Base-by-base conservation (phyloP, 2,329 filamentous ascomycete genomes). In the Penicillium sp. region DNA sequence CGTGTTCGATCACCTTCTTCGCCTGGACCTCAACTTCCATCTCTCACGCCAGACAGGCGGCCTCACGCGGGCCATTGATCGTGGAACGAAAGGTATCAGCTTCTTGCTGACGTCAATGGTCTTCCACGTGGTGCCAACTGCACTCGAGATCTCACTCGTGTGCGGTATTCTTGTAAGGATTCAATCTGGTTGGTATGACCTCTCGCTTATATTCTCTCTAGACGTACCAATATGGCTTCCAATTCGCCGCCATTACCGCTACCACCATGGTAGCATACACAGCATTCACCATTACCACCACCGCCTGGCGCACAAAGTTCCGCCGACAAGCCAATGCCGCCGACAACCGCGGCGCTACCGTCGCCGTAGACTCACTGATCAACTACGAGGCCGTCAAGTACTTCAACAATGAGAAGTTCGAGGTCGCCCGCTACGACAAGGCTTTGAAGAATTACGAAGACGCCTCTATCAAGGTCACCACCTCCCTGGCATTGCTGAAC, bases 351-450 rank as follows among this genome's bases (percentile, higher is more conserved):
- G 95, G 92, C 0, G 96, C 94, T 1, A 98, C 94, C 0, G 92
- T 98, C 7, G 94, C 94, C 0, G 93, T 98, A 1, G 95, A 99
- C 78, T 96, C 93, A 0, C 81, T 99, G 52, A 96, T 99, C 81
- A 99, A 99, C 79, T 99, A 97, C 71, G 95, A 99, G 77, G 94
- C 96, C 14, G 95, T 99, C 72, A 99, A 99, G 78, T 96, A 98
- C 79, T 99, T 98, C 80, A 99, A 99, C 81, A 99, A 99, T 71
- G 96, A 99, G 73, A 91, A 90, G 65, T 98, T 92, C 66, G 95
- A 99, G 78, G 91, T 96, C 44, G 84, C 85, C 35, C 87, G 95
- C 43, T 99, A 99, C 74, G 93, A 98, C 76, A 86, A 88, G 68
- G 92, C 95, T 0, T 81, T 99, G 24, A 84, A 88, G 64, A 85